These are phyloP conservation scores for Xylaria sp. DNA, from an alignment of 2,329 filamentous ascomycete genomes.

Conservation along the genomic window DNA sequence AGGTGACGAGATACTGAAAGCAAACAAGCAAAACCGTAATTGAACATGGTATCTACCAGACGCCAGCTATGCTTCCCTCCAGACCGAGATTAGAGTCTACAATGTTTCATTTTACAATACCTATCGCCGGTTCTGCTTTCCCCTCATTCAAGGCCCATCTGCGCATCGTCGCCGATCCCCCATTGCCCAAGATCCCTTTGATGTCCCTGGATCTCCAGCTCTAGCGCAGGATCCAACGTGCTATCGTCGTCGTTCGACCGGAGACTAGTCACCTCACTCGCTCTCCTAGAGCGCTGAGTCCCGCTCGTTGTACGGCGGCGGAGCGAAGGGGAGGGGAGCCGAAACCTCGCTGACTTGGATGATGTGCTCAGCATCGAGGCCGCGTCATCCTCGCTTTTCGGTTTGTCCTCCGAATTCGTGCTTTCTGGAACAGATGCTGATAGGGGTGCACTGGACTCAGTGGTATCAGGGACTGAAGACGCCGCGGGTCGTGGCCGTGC, in stretches of 20 bases:
- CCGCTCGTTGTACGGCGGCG: constrained; percentile 44
- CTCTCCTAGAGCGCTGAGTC: constrained; percentile 53
- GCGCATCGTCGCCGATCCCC: constrained; percentile 84
- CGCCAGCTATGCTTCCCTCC: constrained; percentile 35
- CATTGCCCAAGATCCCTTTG: constrained; percentile 70
- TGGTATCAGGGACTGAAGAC: constrained; percentile 39
- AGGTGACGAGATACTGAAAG: background rate
- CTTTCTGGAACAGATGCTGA: constrained; percentile 26
- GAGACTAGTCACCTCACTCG: constrained; percentile 56
- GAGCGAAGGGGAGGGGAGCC: constrained; percentile 40
- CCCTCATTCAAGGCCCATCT: constrained; percentile 80
- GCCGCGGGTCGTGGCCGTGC: constrained; percentile 44
- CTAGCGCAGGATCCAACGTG: constrained; percentile 52
- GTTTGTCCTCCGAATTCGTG: constrained; percentile 33
- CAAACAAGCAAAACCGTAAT: constrained; percentile 26
- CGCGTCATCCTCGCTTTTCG: constrained; percentile 46
- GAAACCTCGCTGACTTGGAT: constrained; percentile 47
- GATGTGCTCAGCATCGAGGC: constrained; percentile 49
- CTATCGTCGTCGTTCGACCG: constrained; percentile 52
- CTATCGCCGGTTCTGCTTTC: background rate
- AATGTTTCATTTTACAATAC: constrained; percentile 11
- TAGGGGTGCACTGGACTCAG: constrained; percentile 11
- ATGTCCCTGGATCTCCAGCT: constrained; percentile 64
- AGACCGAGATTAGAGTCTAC: constrained; percentile 1
- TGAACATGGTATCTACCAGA: constrained; percentile 46